Evolutionary conservation across 805 yeast genomes (phyloP).

Genomic region (Starmerella roubikii): DNA sequence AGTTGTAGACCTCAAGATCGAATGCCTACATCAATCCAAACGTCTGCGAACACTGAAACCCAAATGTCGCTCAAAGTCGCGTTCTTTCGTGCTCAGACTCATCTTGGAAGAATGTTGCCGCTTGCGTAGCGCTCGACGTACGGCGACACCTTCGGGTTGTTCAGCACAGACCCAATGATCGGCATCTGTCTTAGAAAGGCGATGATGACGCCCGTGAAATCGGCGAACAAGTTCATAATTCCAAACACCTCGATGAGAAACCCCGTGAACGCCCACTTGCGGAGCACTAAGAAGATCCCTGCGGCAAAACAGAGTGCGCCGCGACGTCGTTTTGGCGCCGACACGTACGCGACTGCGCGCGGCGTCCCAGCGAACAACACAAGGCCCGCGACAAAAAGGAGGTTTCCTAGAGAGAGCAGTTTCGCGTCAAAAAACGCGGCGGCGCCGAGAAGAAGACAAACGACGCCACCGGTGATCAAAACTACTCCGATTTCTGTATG

Average conservation of each 20-base stretch:
- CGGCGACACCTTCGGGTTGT: constrained; percentile 76
- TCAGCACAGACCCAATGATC: constrained; percentile 67
- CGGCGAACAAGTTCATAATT: constrained; percentile 82
- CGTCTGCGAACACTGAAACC: no score
- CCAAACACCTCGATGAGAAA: constrained; percentile 77
- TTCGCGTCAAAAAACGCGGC: constrained; percentile 80
- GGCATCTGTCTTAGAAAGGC: constrained; percentile 82
- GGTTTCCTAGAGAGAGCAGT: constrained; percentile 77
- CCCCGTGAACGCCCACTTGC: constrained; percentile 70
- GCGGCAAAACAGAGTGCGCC: constrained; percentile 67
- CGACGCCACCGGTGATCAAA: constrained; percentile 59
- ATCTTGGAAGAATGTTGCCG: constrained; percentile 50
- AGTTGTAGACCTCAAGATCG: no score
- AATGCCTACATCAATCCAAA: no score
- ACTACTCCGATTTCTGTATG: constrained; percentile 75
- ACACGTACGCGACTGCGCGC: constrained; percentile 67
- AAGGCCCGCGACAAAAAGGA: constrained; percentile 67
- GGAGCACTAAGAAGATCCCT: constrained; percentile 64
- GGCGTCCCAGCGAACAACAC: constrained; percentile 77
- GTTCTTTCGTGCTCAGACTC: no score
- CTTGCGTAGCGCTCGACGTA: constrained; percentile 49
- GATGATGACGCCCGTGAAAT: constrained; percentile 79
- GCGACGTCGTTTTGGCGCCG: constrained; percentile 73
- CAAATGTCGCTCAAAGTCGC: no score
- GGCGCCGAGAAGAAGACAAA: constrained; percentile 70